Base-by-base conservation (phyloP, 192 early-diverging fungal species). In the Backusella parvicylindrica region DNA sequence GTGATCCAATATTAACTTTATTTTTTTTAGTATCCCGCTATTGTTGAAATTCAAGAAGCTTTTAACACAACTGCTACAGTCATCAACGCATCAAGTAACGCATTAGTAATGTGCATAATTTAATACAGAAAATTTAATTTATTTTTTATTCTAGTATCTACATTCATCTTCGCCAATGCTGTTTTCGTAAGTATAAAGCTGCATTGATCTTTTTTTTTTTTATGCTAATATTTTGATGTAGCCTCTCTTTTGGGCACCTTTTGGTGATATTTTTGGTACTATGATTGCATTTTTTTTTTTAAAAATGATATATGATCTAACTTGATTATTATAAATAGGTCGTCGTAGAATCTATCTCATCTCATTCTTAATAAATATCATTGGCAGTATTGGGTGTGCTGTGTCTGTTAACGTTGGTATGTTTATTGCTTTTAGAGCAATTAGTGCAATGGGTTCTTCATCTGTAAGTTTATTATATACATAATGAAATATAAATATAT, bases 261-360 rank as follows among this genome's bases (percentile, higher is more conserved):
- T 73, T 65, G 53, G 47, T 64, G 72, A 73, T 12, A 63, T 64
- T 35, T 73, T 64, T 64, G 72, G 43, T 47, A 47, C n/a, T n/a
- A n/a, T n/a, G n/a, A n/a, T n/a, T n/a, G n/a, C n/a, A n/a, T n/a
- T n/a, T n/a, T n/a, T n/a, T n/a, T n/a, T n/a, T n/a, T n/a, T n/a
- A n/a, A n/a, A n/a, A n/a, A n/a, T n/a, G n/a, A n/a, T n/a, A n/a
- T n/a, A n/a, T n/a, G n/a, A n/a, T n/a, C n/a, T n/a, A n/a, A n/a
- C n/a, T n/a, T n/a, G 13, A 41, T n/a, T 47, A 13, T 41, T 6
- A 47, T 18, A 47, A 11, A 12, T 28, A 64, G 72, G 76, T n/a
- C 71, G 76, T 16, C 76, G 76, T 31, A 21, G 18, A 26, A 40
- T 72, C 35, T 77, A 77, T 35, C 68, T 77, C n/a, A 66, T 73